A percentile compares a stretch with the other conserved stretches of the same genome.
Evolutionary conservation across 306 rosid species (phyloP).

Genomic region (Vigna hirtella): DNA sequence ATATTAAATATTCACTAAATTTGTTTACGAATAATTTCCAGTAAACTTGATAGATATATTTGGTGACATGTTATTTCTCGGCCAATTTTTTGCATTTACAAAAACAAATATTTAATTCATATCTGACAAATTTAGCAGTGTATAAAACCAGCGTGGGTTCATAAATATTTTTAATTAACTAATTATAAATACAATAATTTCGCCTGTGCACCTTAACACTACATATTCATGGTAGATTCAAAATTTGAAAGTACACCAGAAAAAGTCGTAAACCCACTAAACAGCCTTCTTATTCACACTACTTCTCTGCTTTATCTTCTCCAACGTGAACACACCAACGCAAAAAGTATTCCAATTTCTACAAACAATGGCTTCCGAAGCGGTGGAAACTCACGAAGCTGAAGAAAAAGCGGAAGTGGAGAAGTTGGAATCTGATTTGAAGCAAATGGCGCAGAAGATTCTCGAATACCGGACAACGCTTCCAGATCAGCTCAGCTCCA

Average conservation of each 20-base stretch:
- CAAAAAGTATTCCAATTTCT: not conserved
- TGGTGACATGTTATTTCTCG: no score
- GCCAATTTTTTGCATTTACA: no score
- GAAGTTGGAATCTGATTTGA: slow-evolving; percentile 62
- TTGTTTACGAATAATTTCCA: no score
- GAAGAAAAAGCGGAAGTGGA: slow-evolving; percentile 50
- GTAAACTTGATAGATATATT: no score
- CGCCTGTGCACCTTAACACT: no score
- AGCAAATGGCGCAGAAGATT: slow-evolving; percentile 68
- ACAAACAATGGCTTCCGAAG: slow-evolving; percentile 48
- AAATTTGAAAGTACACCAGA: not conserved
- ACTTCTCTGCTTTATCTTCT: not conserved
- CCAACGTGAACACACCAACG: not conserved
- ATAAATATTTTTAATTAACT: no score
- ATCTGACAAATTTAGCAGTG: no score
- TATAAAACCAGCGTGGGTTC: no score
- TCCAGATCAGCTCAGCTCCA: slow-evolving; percentile 67
- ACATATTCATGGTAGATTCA: not conserved
- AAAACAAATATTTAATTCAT: no score
- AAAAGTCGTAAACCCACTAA: not conserved
- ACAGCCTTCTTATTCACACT: not conserved
- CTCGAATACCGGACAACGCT: slow-evolving; percentile 63
- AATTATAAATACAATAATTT: no score
- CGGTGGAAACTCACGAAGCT: slow-evolving; percentile 32
- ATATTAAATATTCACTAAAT: no score